These are phyloP conservation scores for Phoma sp. DNA, from an alignment of 2,329 filamentous ascomycete species.

Conservation along the genomic window DNA sequence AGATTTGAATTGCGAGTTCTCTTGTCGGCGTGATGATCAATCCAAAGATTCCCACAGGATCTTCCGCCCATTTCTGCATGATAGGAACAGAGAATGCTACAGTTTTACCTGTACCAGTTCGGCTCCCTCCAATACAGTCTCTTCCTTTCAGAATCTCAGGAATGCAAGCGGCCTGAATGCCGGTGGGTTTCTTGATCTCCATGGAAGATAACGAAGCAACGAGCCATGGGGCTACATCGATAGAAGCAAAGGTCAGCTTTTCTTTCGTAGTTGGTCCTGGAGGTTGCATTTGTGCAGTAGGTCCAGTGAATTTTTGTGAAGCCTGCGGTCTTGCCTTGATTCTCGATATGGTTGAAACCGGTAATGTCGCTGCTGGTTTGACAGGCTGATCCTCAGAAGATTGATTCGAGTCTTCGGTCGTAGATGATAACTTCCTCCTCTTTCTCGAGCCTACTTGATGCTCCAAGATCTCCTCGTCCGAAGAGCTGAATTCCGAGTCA, in stretches of 20 bases:
- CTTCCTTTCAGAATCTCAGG: constrained; percentile 88
- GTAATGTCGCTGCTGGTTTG: constrained; percentile 7
- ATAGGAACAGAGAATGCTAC: constrained; percentile 95
- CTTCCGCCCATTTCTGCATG: constrained; percentile 88
- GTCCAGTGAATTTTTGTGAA: not conserved
- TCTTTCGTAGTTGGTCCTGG: constrained; percentile 22
- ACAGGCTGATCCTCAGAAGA: constrained; percentile 6
- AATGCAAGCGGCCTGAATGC: constrained; percentile 92
- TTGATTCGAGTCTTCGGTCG: constrained; percentile 24
- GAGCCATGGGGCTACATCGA: constrained; percentile 85
- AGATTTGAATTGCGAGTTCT: constrained; percentile 94
- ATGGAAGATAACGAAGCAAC: constrained; percentile 76
- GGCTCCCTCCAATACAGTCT: constrained; percentile 90
- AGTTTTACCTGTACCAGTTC: constrained; percentile 97
- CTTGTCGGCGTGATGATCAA: constrained; percentile 76
- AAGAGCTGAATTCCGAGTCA: constrained; percentile 27
- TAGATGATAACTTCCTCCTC: constrained; percentile 43
- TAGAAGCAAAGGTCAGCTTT: constrained; percentile 70
- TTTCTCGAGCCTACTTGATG: constrained; percentile 44
- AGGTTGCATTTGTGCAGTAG: constrained; percentile 1
- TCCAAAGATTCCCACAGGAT: constrained; percentile 89
- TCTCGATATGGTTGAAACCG: constrained; percentile 39
- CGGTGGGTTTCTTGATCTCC: constrained; percentile 87
- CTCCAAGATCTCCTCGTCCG: constrained; percentile 36
- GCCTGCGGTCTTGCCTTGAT: constrained; percentile 40